Evolutionary conservation across 2,329 filamentous ascomycete genomes (phyloP), one percentile per base, ranked within the genome.

Genomic region (Cercospora beticola): DNA sequence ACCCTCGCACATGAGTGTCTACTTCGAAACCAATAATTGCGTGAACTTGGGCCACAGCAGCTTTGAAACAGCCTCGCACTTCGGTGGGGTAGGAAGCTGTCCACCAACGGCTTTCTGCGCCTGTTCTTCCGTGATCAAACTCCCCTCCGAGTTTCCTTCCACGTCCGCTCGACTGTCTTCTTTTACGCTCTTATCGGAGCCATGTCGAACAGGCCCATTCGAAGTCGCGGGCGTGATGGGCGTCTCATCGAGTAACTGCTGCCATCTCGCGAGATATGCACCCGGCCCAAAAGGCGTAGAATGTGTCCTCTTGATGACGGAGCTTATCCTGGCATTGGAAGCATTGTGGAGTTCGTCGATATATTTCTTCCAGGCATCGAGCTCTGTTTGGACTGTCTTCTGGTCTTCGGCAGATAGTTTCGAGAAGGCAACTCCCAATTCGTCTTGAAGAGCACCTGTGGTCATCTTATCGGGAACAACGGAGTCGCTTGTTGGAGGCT

Each of bases 211-310:
- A 1, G 82, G 81, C 0, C 89, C 89, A 23, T 75, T 58, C 1
- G 82, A 78, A 0, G 80, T 82, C 0, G 81, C 84, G 0, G 92
- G 90, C 1, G 90, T 91, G 69, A 94, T 88, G 57, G 84, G 78
- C 0, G 91, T 92, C n/a, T 84, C 82, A 76, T 93, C 89, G 3
- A 94, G 82, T 6, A 93, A 82, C 0, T 86, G 82, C 76, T 93
- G 89, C 91, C 92, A 94, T 61, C 88, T 85, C 1, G 87, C 84
- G 26, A 93, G 85, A 75, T 91, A 94, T 58, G 90, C 86, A 1
- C 92, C 92, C 0, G 92, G 91, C 0, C 90, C 91, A 26, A 83
- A 84, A 64, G 85, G 85, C 40, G 81, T 82, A 3, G 78, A 75
- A 43, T 74, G 69, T 46, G 74, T 72, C 54, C 75, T 71, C 49